phyloP scores from a whole-genome alignment of 139 green algal species.

The Asterochloris sp. region DNA sequence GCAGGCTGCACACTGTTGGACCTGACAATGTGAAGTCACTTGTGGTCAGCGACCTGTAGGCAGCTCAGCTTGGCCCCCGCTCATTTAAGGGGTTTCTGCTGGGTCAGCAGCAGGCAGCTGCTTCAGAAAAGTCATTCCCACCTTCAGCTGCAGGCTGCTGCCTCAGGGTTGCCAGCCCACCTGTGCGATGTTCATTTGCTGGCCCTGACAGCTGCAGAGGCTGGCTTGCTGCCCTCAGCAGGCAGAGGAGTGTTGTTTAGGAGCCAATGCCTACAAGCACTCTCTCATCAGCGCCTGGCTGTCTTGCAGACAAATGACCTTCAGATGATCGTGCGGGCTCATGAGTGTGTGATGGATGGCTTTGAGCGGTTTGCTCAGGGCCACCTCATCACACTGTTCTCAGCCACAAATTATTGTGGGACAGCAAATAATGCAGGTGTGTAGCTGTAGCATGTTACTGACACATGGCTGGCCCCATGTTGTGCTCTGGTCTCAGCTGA shows the following conservation, averaged over 20 bases:
- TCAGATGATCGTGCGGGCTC: slow-evolving; percentile 98
- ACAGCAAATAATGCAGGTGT: slow-evolving; percentile 94
- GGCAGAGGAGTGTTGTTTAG: not conserved
- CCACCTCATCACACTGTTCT: slow-evolving; percentile 97
- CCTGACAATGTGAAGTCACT: no score
- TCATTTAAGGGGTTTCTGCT: no score
- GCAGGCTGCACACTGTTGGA: no score
- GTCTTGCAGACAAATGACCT: slow-evolving; percentile 79
- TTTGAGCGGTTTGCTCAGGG: slow-evolving; percentile 98
- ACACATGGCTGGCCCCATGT: no score
- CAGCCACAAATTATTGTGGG: slow-evolving; percentile 99
- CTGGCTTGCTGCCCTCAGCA: not conserved
- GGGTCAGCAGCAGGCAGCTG: no score
- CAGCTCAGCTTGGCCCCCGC: no score
- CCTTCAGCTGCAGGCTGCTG: no score
- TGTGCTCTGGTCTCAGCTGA: no score
- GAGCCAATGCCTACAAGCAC: not conserved
- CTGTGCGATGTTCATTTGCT: not conserved
- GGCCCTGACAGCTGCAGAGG: not conserved
- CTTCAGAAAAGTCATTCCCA: no score
- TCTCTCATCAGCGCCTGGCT: not conserved
- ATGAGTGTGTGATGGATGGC: slow-evolving; percentile 99
- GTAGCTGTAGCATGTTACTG: not conserved
- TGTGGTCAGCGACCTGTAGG: no score
- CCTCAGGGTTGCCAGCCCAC: no score